Conservation (phyloP, 2,329 filamentous ascomycete genomes). For the Davidsoniella virescens region DNA sequence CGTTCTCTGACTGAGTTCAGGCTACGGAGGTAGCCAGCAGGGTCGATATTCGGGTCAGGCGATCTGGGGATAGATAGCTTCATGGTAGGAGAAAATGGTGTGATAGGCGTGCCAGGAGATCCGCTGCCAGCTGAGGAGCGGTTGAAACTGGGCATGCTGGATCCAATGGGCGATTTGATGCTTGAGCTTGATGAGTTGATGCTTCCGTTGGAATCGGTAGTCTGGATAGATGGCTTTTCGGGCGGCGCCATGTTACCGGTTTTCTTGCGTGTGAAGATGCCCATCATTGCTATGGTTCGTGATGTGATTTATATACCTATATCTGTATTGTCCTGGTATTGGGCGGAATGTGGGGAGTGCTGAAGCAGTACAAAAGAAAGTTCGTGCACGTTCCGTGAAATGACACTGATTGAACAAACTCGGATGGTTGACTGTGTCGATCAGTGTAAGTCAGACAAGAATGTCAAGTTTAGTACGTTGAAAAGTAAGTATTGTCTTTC, state of each 20-base stretch:
- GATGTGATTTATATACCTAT: not conserved
- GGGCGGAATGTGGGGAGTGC: not conserved
- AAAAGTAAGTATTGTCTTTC: too few relatives aligned
- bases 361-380: not conserved
- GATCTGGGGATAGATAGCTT: slow-evolving; percentile 69
- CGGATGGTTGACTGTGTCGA: too few relatives aligned
- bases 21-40: slow-evolving; percentile 79
- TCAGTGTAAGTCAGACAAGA: too few relatives aligned
- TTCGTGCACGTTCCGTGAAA: too few relatives aligned
- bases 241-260: slow-evolving; percentile 3
- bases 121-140: slow-evolving; percentile 35
- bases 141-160: slow-evolving; percentile 26
- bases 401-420: too few relatives aligned
- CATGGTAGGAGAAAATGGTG: slow-evolving; percentile 38
- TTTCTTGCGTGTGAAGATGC: slow-evolving; percentile 14
- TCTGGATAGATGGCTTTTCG: slow-evolving; percentile 24
- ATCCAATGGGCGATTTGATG: slow-evolving; percentile 24
- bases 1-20: slow-evolving; percentile 76
- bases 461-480: too few relatives aligned
- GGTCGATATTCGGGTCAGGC: slow-evolving; percentile 76
- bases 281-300: slow-evolving; percentile 20
- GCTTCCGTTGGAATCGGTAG: slow-evolving; percentile 33
- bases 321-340: too few relatives aligned
- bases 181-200: slow-evolving; percentile 35
- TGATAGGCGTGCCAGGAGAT: slow-evolving; percentile 30